phyloP scores from a whole-genome alignment of 2,329 filamentous ascomycete genomes.

The Phoma sp. region DNA sequence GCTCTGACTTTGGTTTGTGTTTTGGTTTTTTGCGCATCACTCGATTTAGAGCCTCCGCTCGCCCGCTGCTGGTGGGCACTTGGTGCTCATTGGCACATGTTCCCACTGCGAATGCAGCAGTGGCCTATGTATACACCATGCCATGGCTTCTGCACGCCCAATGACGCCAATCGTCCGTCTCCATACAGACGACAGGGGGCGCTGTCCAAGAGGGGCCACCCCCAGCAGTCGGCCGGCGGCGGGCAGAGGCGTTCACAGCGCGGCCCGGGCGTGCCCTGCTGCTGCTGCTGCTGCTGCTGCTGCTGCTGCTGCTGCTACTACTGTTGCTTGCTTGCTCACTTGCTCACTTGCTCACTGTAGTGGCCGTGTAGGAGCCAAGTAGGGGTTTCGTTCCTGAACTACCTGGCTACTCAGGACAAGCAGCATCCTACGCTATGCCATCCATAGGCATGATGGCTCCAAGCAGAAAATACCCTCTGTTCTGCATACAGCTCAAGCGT shows the following conservation, averaged over 20 bases:
- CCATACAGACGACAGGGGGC: conserved; percentile 29
- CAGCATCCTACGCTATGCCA: conserved; percentile 24
- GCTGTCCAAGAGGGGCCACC: conserved; percentile 19
- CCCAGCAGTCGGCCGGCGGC: conserved; percentile 23
- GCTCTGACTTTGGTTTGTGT: no score
- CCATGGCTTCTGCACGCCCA: conserved; percentile 28
- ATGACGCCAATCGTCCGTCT: conserved; percentile 34
- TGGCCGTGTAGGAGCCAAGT: conserved; percentile 1
- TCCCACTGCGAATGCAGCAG: conserved; percentile 4
- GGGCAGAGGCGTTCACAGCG: conserved; percentile 22
- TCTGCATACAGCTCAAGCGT: conserved; percentile 40
- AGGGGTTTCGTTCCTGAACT: conserved; percentile 12
- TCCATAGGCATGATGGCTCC: conserved; percentile 19
- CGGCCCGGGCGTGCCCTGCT: conserved; percentile 31
- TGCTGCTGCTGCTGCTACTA: no score
- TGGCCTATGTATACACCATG: no score
- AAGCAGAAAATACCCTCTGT: conserved; percentile 29
- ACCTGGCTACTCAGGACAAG: conserved; percentile 23
- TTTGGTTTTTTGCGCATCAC: conserved; percentile 20
- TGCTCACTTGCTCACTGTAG: conserved; percentile 5
- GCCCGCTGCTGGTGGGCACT: conserved; percentile 7
- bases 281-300: neutral
- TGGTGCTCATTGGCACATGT: conserved; percentile 7
- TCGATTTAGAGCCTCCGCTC: conserved; percentile 21
- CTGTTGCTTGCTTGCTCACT: neutral